These are phyloP conservation scores for Coemansia reversa DNA, from an alignment of 192 early-diverging fungal species.

Conservation along the genomic window DNA sequence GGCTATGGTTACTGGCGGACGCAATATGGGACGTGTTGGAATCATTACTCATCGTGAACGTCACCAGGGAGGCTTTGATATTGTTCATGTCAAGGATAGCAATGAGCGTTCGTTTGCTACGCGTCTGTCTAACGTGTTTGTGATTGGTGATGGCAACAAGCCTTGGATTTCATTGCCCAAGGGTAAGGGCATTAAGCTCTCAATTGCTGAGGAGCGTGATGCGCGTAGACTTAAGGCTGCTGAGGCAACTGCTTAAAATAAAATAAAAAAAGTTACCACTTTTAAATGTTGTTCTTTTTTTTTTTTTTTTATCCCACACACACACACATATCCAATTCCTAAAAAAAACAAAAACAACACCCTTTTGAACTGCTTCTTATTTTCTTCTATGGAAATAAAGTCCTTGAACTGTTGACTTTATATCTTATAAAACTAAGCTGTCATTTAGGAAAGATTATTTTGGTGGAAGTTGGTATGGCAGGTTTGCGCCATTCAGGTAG, in stretches of 20 bases:
- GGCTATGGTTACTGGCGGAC: slow-evolving; percentile 95
- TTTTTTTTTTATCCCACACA: no score
- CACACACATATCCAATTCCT: background rate
- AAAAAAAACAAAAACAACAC: background rate
- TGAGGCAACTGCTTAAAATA: slow-evolving; percentile 53
- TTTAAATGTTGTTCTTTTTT: slow-evolving; percentile 5
- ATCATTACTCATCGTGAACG: slow-evolving; percentile 94
- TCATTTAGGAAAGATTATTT: no score
- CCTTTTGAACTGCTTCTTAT: background rate
- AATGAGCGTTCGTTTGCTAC: slow-evolving; percentile 96
- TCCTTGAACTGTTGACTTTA: no score
- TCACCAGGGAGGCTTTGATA: slow-evolving; percentile 98
- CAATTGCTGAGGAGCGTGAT: slow-evolving; percentile 99
- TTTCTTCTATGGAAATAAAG: no score
- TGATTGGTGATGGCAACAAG: slow-evolving; percentile 85
- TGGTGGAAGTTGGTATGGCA: no score
- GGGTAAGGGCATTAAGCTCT: slow-evolving; percentile 98
- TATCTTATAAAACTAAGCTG: no score
- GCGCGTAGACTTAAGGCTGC: slow-evolving; percentile 70
- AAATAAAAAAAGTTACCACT: slow-evolving; percentile 13
- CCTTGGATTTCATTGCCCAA: slow-evolving; percentile 97
- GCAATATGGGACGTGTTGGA: slow-evolving; percentile 98
- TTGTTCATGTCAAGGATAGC: slow-evolving; percentile 98
- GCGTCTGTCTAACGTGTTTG: slow-evolving; percentile 91
- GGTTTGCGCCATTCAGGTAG: no score